Conservation (phyloP, 2,329 filamentous ascomycete species). For the Hirsutella rhossiliensis region DNA sequence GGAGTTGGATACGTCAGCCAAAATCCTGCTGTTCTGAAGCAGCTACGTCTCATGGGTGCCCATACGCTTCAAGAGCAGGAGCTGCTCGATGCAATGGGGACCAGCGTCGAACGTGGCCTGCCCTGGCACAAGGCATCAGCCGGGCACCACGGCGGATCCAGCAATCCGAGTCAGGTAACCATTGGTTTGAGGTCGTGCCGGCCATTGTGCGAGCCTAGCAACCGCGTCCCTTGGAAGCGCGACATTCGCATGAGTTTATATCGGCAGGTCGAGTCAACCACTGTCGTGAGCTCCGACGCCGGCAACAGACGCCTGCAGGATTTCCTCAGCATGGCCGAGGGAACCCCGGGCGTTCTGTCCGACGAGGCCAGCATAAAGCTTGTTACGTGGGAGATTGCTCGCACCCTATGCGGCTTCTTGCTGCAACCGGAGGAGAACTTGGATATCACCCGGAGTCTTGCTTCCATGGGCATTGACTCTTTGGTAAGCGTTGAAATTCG, state of each 20-base stretch:
- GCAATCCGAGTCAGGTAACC: neutral
- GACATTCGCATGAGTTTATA: conserved; percentile 2
- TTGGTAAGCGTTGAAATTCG: conserved; percentile 12
- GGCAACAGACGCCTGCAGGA: neutral
- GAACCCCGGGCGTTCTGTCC: neutral
- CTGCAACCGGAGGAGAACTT: neutral
- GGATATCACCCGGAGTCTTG: neutral
- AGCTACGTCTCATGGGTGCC: neutral
- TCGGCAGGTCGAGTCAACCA: neutral
- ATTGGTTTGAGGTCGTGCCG: conserved; percentile 4
- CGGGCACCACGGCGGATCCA: neutral
- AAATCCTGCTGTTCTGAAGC: neutral
- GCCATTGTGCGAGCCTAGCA: conserved; percentile 1
- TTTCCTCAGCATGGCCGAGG: neutral
- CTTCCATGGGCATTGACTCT: conserved; percentile 9
- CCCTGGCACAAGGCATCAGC: neutral
- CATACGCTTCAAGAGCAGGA: neutral
- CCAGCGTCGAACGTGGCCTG: neutral
- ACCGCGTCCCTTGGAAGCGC: conserved; percentile 1
- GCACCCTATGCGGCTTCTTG: neutral
- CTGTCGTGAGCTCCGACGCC: neutral
- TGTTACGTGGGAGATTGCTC: neutral
- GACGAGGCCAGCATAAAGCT: neutral
- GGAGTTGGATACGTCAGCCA: neutral
- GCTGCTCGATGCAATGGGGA: neutral